These are phyloP conservation scores for Boletus patriciae DNA, from an alignment of 768 basidiomycete genomes.

Conservation along the genomic window DNA sequence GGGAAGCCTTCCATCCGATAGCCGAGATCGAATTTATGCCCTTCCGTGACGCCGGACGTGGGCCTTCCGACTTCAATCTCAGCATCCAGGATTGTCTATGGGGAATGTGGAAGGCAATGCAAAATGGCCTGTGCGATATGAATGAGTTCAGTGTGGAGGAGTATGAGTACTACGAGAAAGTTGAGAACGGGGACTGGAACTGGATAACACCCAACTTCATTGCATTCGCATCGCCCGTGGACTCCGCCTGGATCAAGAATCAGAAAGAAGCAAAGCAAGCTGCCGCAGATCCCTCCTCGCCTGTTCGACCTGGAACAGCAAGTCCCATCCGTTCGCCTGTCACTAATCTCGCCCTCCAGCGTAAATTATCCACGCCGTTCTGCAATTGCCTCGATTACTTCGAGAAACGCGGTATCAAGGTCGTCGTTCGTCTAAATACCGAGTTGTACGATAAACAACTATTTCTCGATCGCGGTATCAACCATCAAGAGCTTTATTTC, in stretches of 20 bases:
- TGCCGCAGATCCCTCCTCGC: conserved; percentile 20
- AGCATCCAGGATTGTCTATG: conserved; percentile 90
- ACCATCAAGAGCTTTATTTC: conserved; percentile 91
- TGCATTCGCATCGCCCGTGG: conserved; percentile 91
- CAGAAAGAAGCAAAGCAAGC: conserved; percentile 62
- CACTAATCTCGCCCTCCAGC: conserved; percentile 61
- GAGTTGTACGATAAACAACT: conserved; percentile 81
- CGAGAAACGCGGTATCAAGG: conserved; percentile 78
- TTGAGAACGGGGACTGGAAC: conserved; percentile 95
- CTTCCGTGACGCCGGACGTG: conserved; percentile 93
- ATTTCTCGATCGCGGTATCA: conserved; percentile 83
- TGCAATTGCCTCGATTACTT: conserved; percentile 94
- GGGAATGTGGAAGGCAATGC: conserved; percentile 87
- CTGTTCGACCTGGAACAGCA: conserved; percentile 30
- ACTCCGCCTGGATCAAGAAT: conserved; percentile 74
- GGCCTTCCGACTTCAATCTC: conserved; percentile 89
- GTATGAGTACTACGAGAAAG: conserved; percentile 94
- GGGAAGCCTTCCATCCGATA: conserved; percentile 94
- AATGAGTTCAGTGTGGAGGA: conserved; percentile 91
- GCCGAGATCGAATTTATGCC: conserved; percentile 92
- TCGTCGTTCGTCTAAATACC: conserved; percentile 93
- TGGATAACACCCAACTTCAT: conserved; percentile 92
- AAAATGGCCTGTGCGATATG: conserved; percentile 91
- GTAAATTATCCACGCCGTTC: conserved; percentile 77
- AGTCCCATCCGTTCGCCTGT: conserved; percentile 26